Evolutionary conservation across 2,329 filamentous ascomycete species (phyloP).

Genomic region (Tricladium varicosporioides): DNA sequence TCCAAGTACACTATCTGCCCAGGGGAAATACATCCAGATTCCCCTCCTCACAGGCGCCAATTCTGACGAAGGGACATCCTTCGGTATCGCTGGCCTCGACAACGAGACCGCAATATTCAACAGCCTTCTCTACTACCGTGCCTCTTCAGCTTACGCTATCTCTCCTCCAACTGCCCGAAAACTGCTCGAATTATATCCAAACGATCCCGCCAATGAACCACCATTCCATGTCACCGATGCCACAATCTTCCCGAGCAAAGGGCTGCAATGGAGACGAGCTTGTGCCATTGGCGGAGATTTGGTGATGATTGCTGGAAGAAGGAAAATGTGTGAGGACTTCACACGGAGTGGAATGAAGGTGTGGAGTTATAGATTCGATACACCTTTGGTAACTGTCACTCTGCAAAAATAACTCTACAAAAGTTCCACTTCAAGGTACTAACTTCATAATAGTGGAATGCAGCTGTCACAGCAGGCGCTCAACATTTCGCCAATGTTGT

Average conservation of each 20-base stretch:
- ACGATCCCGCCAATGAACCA: constrained; percentile 45
- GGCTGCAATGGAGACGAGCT: constrained; percentile 44
- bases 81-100: constrained; percentile 40
- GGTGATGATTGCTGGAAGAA: constrained; percentile 47
- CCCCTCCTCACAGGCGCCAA: constrained; percentile 49
- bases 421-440: background rate
- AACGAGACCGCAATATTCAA: constrained; percentile 44
- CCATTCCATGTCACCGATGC: constrained; percentile 41
- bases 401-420: background rate
- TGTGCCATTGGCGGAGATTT: constrained; percentile 46
- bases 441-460: constrained; percentile 35
- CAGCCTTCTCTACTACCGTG: constrained; percentile 42
- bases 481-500: constrained; percentile 50
- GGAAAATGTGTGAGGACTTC: constrained; percentile 44
- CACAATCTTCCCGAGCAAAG: constrained; percentile 33
- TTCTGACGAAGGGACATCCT: constrained; percentile 46
- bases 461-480: constrained; percentile 39
- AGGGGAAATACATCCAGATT: constrained; percentile 43
- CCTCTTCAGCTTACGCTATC: constrained; percentile 38
- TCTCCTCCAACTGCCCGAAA: constrained; percentile 43
- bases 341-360: constrained; percentile 36
- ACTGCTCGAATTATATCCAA: constrained; percentile 47
- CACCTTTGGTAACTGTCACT: constrained; percentile 30
- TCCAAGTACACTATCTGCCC: constrained; percentile 43
- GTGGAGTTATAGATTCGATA: constrained; percentile 51